Conservation (phyloP, 2,329 filamentous ascomycete genomes). For the Verticillium dahliae region DNA sequence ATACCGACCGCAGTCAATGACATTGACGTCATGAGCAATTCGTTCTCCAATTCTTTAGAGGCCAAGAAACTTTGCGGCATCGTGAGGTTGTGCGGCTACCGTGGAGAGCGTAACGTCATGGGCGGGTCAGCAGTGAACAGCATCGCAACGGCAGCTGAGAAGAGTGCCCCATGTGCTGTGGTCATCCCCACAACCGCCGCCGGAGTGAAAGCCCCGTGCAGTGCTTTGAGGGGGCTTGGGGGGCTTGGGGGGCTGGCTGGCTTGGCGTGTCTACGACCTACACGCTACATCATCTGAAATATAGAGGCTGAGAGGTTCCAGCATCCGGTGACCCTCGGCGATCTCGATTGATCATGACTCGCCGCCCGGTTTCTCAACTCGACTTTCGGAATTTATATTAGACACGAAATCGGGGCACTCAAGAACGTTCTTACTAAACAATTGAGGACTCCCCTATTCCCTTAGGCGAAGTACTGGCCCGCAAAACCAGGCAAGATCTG, state of each 20-base stretch:
- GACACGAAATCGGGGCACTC: not conserved
- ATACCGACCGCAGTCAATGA: not conserved
- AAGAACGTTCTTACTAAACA: not conserved
- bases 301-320: too few relatives aligned
- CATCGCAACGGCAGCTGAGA: not conserved
- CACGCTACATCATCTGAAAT: not conserved
- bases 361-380: too few relatives aligned
- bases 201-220: not conserved
- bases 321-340: not conserved
- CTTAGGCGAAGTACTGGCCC: slow-evolving; percentile 11
- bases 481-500: slow-evolving; percentile 24
- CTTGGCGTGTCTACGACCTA: not conserved
- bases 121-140: not conserved
- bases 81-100: not conserved
- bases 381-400: not conserved
- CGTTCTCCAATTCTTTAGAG: not conserved
- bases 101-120: not conserved
- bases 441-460: not conserved
- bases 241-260: not conserved
- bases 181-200: not conserved
- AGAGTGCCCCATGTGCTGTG: not conserved
- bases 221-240: not conserved
- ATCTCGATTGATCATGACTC: not conserved
- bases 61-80: not conserved
- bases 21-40: not conserved